These are phyloP conservation scores for Trematosphaeria pertusa DNA, from an alignment of 2,329 filamentous ascomycete genomes.

Conservation along the genomic window DNA sequence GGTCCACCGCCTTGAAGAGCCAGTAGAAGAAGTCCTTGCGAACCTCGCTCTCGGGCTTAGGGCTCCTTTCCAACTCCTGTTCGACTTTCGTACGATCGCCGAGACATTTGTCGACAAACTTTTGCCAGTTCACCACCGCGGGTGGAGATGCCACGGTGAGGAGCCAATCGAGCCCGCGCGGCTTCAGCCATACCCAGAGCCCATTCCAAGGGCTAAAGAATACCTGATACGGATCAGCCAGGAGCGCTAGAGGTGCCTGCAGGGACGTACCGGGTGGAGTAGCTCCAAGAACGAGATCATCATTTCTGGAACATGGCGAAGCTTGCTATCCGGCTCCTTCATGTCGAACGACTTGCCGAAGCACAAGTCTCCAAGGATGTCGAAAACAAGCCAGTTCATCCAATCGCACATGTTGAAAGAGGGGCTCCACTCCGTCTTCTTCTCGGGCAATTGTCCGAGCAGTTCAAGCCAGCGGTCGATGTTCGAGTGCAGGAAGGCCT, in stretches of 20 bases:
- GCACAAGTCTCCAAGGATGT: slow-evolving; percentile 54
- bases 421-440: slow-evolving; percentile 17
- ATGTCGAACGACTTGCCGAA: slow-evolving; percentile 48
- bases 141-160: slow-evolving; percentile 20
- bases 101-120: slow-evolving; percentile 26
- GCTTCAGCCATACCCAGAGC: slow-evolving; percentile 31
- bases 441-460: slow-evolving; percentile 16
- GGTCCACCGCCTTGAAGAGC: slow-evolving; percentile 50
- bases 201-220: slow-evolving; percentile 5
- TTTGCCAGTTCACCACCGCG: slow-evolving; percentile 21
- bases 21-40: slow-evolving; percentile 53
- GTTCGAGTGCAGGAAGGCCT: slow-evolving; percentile 45
- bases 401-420: slow-evolving; percentile 26
- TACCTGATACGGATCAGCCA: slow-evolving; percentile 13
- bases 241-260: no score
- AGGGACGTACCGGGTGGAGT: slow-evolving; percentile 21
- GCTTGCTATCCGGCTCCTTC: slow-evolving; percentile 30
- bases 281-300: slow-evolving; percentile 27
- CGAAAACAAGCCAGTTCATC: slow-evolving; percentile 50
- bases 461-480: slow-evolving; percentile 32
- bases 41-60: slow-evolving; percentile 23
- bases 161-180: slow-evolving; percentile 28
- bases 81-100: slow-evolving; percentile 17
- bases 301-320: slow-evolving; percentile 28
- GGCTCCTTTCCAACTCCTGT: slow-evolving; percentile 19